These are phyloP conservation scores for Alectoria sarmentosa DNA, from an alignment of 495 filamentous ascomycete species.

Conservation along the genomic window DNA sequence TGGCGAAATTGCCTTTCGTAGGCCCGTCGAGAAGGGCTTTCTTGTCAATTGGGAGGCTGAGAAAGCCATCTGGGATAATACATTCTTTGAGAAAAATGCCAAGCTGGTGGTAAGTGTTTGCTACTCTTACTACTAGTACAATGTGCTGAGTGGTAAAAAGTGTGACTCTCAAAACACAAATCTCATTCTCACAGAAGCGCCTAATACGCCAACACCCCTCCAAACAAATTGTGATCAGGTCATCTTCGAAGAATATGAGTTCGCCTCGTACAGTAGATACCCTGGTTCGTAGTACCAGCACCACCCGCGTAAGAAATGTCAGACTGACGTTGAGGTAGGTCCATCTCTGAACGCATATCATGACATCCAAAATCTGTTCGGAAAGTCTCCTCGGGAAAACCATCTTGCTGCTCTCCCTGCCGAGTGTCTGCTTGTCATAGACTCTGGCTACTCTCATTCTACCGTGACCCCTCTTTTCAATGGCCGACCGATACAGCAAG, in stretches of 20 bases:
- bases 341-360: conserved; percentile 80
- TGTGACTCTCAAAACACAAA: conserved; percentile 77
- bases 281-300: conserved; percentile 47
- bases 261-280: conserved; percentile 72
- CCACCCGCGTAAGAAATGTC: not conserved
- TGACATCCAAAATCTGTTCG: conserved; percentile 60
- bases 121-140: not conserved
- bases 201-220: conserved; percentile 73
- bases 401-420: conserved; percentile 45
- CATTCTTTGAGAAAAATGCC: conserved; percentile 67
- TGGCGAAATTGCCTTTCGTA: conserved; percentile 78
- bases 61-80: conserved; percentile 90
- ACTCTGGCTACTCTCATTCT: conserved; percentile 90
- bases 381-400: conserved; percentile 34
- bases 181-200: conserved; percentile 78
- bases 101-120: conserved; percentile 24
- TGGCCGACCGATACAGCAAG: conserved; percentile 71
- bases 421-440: conserved; percentile 80
- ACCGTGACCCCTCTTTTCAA: conserved; percentile 82
- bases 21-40: conserved; percentile 93
- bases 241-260: conserved; percentile 97
- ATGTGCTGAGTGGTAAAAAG: conserved; percentile 24
- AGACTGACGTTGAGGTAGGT: conserved; percentile 39
- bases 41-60: conserved; percentile 95
- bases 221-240: conserved; percentile 93